These are phyloP conservation scores for Leccinum griseonigrum DNA, from an alignment of 1,284 basidiomycete species.

Conservation along the genomic window DNA sequence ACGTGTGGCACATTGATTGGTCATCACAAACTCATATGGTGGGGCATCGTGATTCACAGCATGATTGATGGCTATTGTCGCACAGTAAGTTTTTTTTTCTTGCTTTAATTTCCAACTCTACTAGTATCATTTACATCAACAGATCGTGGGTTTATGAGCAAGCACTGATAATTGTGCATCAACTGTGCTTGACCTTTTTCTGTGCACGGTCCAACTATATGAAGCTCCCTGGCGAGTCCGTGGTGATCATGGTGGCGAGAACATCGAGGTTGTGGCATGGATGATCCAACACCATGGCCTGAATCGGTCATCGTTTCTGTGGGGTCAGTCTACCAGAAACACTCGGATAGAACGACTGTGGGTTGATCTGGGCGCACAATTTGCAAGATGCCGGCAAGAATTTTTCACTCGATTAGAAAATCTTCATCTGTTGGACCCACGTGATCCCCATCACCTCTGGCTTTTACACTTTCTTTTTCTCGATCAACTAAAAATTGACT, in stretches of 20 bases:
- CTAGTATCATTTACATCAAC: neutral
- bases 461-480: constrained; percentile 30
- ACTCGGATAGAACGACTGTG: neutral
- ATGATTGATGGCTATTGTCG: constrained; percentile 29
- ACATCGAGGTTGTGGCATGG: neutral
- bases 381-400: neutral
- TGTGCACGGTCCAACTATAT: neutral
- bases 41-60: constrained; percentile 51
- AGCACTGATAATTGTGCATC: neutral
- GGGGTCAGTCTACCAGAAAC: neutral
- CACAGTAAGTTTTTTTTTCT: neutral
- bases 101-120: neutral
- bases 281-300: neutral
- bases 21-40: constrained; percentile 48
- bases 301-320: neutral
- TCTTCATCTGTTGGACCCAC: neutral
- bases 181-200: neutral
- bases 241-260: neutral
- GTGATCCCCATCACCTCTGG: neutral
- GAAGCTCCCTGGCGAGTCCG: neutral
- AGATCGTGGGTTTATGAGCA: neutral
- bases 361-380: neutral
- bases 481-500: constrained; percentile 38
- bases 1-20: constrained; percentile 47
- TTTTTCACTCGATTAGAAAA: neutral